Conservation (phyloP, 768 basidiomycete genomes). For the Kockovaella imperatae region DNA sequence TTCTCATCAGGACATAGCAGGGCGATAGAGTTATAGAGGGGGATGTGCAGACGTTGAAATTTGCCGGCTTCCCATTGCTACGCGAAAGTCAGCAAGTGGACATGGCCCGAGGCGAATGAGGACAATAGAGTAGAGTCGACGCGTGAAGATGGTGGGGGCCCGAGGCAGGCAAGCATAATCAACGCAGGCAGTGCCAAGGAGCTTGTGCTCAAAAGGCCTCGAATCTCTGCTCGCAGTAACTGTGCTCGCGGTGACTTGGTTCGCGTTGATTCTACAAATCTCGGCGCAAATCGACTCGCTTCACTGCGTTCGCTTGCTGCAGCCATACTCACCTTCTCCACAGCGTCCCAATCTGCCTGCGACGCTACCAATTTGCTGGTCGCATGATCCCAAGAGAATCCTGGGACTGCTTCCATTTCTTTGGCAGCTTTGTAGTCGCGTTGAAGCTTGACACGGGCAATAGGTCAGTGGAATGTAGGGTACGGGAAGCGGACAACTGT, state of each 20-base stretch:
- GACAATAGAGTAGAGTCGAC: not conserved
- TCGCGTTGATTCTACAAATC: too few relatives aligned
- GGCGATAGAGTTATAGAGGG: constrained; percentile 21
- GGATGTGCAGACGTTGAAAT: constrained; percentile 23
- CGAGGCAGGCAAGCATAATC: too few relatives aligned
- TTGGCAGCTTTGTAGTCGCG: constrained; percentile 28
- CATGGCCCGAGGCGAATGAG: not conserved
- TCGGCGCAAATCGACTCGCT: too few relatives aligned
- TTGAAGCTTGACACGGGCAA: constrained; percentile 13
- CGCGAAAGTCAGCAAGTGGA: not conserved
- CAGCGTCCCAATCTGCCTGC: constrained; percentile 23
- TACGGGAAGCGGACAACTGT: too few relatives aligned
- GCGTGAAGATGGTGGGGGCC: too few relatives aligned
- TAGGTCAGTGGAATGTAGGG: too few relatives aligned
- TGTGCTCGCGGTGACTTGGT: too few relatives aligned
- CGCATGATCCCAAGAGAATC: constrained; percentile 21
- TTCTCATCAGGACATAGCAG: constrained; percentile 18
- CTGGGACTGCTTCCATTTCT: constrained; percentile 29
- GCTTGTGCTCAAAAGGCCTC: too few relatives aligned
- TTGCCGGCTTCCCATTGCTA: constrained; percentile 20
- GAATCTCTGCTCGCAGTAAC: too few relatives aligned
- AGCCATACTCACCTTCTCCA: constrained; percentile 27
- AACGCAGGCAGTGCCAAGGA: too few relatives aligned
- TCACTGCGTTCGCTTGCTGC: too few relatives aligned
- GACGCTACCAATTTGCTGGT: constrained; percentile 12